Base-by-base conservation (phyloP, 768 basidiomycete species). In the Mycena galopus region DNA sequence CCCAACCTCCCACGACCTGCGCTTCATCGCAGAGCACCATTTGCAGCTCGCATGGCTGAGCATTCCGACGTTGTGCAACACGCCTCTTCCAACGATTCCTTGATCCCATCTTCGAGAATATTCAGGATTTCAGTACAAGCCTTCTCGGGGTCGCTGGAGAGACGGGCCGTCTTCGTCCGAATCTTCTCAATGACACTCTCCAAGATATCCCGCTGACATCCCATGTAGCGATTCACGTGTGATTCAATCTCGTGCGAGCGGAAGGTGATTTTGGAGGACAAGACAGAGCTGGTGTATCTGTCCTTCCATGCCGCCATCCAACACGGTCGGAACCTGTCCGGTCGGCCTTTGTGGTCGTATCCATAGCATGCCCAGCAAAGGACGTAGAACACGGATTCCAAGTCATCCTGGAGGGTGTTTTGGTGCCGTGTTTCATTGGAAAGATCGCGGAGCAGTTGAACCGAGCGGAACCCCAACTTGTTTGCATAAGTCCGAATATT, bases 361-460 rank as follows among this genome's bases (percentile, higher is more conserved):
- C 70, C 70, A 27, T 71, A 71, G 51, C 70, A 71, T 5, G 64
- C 57, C 70, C 70, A 71, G 63, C 70, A 71, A n/a, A 71, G 70
- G 10, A 50, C 50, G 32, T 65, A 71, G 50, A 71, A 71, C 4
- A 71, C 29, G 19, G 70, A 71, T 39, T 71, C 50, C 16, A 71
- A 10, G 27, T 66, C 64, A 27, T 71, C 64, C 17, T 58, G 33
- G 33, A 60, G 6, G n/a, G 25, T 50, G 25, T 47, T 35, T 57
- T 25, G 2, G 44, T 37, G 61, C n/a, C 6, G 11, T 27, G 17
- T 42, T 30, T 25, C 9, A 1, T 2, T 17, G 37, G 7, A 21
- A n/a, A 35, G 33, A 8, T 58, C 29, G 6, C 6, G 4, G 5
- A 71, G 42, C 12, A n/a, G 44, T 21, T 21, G 3, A 19, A 12